Evolutionary conservation across 1,139 yeast genomes (phyloP).

Genomic region (Taiozyma sp.): DNA sequence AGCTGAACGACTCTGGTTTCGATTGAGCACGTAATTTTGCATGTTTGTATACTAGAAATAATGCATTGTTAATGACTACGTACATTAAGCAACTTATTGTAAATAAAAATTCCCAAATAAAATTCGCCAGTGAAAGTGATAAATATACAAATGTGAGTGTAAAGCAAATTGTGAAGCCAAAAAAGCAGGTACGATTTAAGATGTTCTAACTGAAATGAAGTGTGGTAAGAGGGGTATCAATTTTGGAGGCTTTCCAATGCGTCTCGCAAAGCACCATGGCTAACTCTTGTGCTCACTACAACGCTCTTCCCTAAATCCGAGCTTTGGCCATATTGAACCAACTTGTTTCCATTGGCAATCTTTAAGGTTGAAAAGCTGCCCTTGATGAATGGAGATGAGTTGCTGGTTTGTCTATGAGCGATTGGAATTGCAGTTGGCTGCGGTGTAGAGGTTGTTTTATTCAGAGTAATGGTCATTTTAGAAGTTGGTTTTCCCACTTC

Average conservation of each 20-base stretch:
- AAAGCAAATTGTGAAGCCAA: not conserved
- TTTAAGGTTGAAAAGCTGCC: conserved; percentile 42
- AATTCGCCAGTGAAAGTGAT: not conserved
- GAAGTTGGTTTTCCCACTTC: conserved; percentile 22
- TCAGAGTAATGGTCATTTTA: not conserved
- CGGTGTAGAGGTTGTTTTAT: not conserved
- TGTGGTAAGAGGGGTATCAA: not conserved
- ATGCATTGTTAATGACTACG: not conserved
- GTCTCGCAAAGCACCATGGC: conserved; percentile 39
- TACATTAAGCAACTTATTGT: not conserved
- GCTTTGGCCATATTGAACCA: conserved; percentile 23
- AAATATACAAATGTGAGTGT: not conserved
- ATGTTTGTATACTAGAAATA: not conserved
- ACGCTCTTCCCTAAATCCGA: conserved; percentile 34
- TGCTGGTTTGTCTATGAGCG: not conserved
- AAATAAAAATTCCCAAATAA: not conserved
- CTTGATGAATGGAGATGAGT: conserved; percentile 10
- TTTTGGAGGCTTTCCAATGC: conserved; percentile 29
- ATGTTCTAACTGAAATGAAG: not conserved
- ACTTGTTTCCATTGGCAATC: conserved; percentile 42
- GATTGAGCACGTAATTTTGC: conserved; percentile 2
- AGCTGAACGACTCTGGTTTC: conserved; percentile 6
- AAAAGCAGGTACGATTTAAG: not conserved
- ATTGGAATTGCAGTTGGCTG: not conserved
- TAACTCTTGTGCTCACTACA: conserved; percentile 35